Evolutionary conservation across 2,329 filamentous ascomycete genomes (phyloP).

Genomic region (Coniochaeta pulveracea): DNA sequence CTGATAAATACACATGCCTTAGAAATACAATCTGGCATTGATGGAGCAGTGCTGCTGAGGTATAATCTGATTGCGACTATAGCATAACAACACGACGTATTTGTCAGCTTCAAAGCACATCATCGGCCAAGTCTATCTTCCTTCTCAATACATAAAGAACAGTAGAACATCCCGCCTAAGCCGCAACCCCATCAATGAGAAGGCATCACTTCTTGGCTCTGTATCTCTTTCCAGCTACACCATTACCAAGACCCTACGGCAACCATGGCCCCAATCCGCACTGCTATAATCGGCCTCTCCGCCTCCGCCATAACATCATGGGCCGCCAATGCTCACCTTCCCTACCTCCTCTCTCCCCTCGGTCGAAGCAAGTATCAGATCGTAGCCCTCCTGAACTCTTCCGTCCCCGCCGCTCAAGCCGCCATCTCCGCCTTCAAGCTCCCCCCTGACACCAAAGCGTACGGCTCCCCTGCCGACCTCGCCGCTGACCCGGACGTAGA

Average conservation of each 20-base stretch:
- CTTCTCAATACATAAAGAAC: too few species aligned
- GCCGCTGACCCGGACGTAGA: constrained; percentile 34
- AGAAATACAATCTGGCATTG: too few species aligned
- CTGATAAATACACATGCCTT: too few species aligned
- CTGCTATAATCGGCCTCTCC: constrained; percentile 48
- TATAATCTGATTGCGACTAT: too few species aligned
- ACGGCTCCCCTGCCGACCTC: constrained; percentile 35
- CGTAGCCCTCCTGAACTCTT: constrained; percentile 40
- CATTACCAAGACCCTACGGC: background rate
- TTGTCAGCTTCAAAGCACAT: too few species aligned
- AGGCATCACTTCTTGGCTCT: too few species aligned
- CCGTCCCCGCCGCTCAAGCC: constrained; percentile 26
- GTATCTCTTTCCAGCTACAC: too few species aligned
- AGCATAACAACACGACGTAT: too few species aligned
- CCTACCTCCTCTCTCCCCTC: constrained; percentile 40
- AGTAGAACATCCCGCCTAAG: too few species aligned
- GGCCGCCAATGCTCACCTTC: constrained; percentile 44
- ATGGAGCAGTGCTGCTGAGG: too few species aligned
- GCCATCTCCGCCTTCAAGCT: constrained; percentile 33
- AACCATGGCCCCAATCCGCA: constrained; percentile 37
- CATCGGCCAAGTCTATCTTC: too few species aligned
- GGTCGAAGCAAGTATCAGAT: constrained; percentile 33
- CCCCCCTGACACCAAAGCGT: constrained; percentile 27
- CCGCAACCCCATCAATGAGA: too few species aligned
- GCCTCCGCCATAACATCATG: constrained; percentile 37